Conservation (phyloP, 192 early-diverging fungal species). For the Allomyces arbusculus region DNA sequence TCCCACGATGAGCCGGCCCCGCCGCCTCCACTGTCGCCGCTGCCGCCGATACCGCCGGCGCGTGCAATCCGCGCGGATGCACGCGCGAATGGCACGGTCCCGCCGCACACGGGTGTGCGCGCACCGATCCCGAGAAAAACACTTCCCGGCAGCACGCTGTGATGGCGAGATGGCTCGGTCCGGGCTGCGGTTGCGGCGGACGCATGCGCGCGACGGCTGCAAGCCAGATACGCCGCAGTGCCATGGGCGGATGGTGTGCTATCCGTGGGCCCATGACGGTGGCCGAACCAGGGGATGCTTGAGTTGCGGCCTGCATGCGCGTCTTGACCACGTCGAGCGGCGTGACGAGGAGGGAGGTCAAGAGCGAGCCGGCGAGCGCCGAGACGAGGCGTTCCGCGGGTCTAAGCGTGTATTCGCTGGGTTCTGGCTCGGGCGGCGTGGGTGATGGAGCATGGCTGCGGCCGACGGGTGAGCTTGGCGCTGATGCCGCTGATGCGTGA, state of each 20-base stretch:
- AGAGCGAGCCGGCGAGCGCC: neutral
- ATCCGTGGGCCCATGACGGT: neutral
- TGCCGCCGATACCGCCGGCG: neutral
- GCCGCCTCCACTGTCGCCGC: neutral
- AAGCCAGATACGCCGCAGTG: neutral
- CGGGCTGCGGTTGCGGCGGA: neutral
- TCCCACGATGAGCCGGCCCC: too few species aligned
- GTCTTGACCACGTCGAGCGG: neutral
- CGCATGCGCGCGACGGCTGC: neutral
- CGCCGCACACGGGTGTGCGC: neutral
- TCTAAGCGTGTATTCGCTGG: too few species aligned
- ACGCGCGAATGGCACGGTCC: neutral
- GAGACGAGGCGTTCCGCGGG: neutral
- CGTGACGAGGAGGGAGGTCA: neutral
- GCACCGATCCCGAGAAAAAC: neutral
- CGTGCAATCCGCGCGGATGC: neutral
- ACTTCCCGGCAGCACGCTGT: neutral
- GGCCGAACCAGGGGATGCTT: neutral
- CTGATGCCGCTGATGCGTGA: too few species aligned
- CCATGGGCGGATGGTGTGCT: neutral
- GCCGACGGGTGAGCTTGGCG: too few species aligned
- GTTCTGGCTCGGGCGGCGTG: too few species aligned
- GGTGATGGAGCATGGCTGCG: too few species aligned
- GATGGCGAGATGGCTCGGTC: neutral
- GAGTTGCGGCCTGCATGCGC: neutral